Evolutionary conservation across 1,284 basidiomycete species (phyloP).

Genomic region (Tetrapyrgos nigripes): DNA sequence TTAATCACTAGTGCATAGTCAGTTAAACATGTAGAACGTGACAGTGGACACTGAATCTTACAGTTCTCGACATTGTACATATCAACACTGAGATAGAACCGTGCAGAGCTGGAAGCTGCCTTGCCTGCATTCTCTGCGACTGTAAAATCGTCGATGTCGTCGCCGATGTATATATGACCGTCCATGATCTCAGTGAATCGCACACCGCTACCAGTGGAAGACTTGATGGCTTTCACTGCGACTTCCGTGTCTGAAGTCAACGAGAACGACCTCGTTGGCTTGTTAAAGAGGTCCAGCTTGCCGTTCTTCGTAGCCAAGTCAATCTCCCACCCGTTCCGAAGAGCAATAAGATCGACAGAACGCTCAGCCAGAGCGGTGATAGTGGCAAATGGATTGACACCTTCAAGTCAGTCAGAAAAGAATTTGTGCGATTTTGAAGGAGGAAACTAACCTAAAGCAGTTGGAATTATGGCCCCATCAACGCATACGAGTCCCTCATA

Average conservation of each 20-base stretch:
- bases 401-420: neutral
- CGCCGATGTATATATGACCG: conserved; percentile 18
- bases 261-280: conserved; percentile 8
- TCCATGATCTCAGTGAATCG: conserved; percentile 22
- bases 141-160: conserved; percentile 17
- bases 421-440: neutral
- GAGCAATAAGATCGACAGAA: conserved; percentile 13
- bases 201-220: conserved; percentile 5
- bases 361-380: conserved; percentile 24
- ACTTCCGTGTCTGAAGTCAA: conserved; percentile 15
- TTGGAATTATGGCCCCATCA: conserved; percentile 22
- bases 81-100: conserved; percentile 17
- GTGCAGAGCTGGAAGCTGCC: conserved; percentile 14
- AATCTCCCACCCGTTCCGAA: conserved; percentile 1
- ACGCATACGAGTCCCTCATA: conserved; percentile 21
- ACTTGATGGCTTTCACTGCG: conserved; percentile 6
- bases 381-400: conserved; percentile 22
- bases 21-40: neutral
- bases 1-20: conserved; percentile 10
- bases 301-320: conserved; percentile 14
- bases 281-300: conserved; percentile 19
- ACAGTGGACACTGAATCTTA: neutral
- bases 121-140: conserved; percentile 18
- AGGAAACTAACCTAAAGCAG: conserved; percentile 17
- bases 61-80: conserved; percentile 10